A percentile compares a stretch with the other conserved stretches of the same genome.
phyloP scores from a whole-genome alignment of 176 grass and related monocot species.

The Oryza coarctata region DNA sequence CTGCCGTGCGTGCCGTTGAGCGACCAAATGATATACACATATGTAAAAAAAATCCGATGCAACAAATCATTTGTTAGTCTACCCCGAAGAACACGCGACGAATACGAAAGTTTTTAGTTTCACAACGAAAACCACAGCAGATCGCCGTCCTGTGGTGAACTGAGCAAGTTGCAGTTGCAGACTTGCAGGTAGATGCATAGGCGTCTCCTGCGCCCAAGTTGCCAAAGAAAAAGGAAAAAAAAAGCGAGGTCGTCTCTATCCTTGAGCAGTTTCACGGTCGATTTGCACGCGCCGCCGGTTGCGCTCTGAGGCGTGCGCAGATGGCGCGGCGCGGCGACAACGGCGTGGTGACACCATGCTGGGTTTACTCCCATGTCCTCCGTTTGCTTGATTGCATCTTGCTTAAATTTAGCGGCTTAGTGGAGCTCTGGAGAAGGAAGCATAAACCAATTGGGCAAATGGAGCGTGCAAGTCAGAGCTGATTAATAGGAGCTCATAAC shows the following conservation, averaged over 20 bases:
- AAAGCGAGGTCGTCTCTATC: background rate
- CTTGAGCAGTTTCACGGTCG: background rate
- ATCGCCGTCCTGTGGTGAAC: constrained; percentile 12
- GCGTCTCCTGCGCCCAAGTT: constrained; percentile 6
- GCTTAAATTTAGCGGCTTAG: background rate
- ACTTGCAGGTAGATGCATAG: background rate
- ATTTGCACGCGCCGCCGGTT: constrained; percentile 15
- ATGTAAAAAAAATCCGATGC: background rate
- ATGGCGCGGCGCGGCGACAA: background rate
- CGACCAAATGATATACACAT: background rate
- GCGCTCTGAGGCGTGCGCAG: background rate
- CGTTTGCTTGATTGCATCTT: too few relatives aligned
- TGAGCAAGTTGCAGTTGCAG: constrained; percentile 18
- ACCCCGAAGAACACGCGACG: background rate
- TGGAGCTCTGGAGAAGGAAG: background rate
- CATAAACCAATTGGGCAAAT: background rate
- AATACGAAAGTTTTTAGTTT: background rate
- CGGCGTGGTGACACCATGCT: constrained; percentile 18
- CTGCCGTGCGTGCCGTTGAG: background rate
- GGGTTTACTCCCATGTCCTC: background rate
- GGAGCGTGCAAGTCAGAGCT: background rate
- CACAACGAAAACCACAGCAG: background rate
- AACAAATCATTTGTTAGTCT: background rate
- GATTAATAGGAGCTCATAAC: background rate
- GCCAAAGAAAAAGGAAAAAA: background rate